Evolutionary conservation across 1,284 basidiomycete genomes (phyloP), one percentile per base, ranked within the genome.

Genomic region (Vanrija sp.): DNA sequence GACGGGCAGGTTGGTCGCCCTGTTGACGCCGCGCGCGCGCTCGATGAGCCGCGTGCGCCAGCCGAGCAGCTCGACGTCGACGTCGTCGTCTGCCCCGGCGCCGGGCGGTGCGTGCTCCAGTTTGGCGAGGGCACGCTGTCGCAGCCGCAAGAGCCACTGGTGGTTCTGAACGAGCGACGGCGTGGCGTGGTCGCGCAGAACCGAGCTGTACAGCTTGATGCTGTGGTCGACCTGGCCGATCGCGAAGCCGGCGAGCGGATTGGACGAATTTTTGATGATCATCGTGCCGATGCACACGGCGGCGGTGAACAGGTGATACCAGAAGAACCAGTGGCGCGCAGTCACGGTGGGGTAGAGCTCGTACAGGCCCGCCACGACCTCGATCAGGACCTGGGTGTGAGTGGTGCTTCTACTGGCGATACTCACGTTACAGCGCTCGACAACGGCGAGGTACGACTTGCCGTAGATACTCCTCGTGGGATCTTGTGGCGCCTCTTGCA

Each of bases 231-330:
- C 57, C 46, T 54, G 54, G 14, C 44, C 52, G 5, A 65, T 16
- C 3, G 60, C 61, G 5, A 58, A 47, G 1, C 49, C 43, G 12
- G 56, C 55, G 8, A 67, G 51, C 4, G 52, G 56, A 51, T 62
- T 61, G 4, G 49, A 35, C 6, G 60, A 53, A 42, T 61, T 60
- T 18, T 56, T 56, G 37, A 63, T 54, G 41, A 63, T 55, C 49
- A 64, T 52, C 2, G 62, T 62, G 3, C 60, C 60, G 46, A 66
- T 54, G 54, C 66, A 68, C 3, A 68, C 63, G 6, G 66, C 69
- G 2, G 66, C 61, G 4, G 64, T 68, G 56, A 67, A 69, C 7
- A 60, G 56, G 46, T 71, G 67, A 47, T 68, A 67, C 64, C 66
- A 69, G 50, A 61, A 64, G 49, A 57, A 66, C 68, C 68, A 71